phyloP scores from a whole-genome alignment of 23 red algal genomes.

The Gracilaria domingensis region DNA sequence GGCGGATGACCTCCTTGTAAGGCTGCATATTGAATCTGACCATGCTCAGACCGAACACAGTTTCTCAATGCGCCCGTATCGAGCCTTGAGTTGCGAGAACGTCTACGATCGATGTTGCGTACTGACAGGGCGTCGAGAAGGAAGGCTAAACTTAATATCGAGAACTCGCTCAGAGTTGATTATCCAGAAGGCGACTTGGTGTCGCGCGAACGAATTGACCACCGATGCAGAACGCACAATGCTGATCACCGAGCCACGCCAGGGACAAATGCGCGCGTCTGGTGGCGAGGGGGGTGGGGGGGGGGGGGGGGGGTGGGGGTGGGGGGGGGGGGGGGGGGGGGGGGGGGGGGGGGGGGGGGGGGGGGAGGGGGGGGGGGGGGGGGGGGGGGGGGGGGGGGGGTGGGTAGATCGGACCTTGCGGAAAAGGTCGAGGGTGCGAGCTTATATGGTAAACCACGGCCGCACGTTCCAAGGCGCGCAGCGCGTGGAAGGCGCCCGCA shows the following conservation, averaged over 20 bases:
- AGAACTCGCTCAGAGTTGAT: conserved; percentile 55
- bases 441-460: background rate
- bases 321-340: too few species aligned
- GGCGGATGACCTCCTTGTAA: conserved; percentile 21
- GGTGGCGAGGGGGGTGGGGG: conserved; percentile 72
- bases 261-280: conserved; percentile 60
- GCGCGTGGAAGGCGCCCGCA: too few species aligned
- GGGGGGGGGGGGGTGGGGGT: too few species aligned
- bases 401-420: conserved; percentile 87
- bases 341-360: too few species aligned
- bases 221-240: conserved; percentile 71
- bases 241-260: conserved; percentile 55
- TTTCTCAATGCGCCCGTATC: conserved; percentile 53
- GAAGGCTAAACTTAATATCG: conserved; percentile 74
- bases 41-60: conserved; percentile 50
- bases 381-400: too few species aligned
- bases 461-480: background rate
- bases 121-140: conserved; percentile 74
- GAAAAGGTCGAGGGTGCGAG: conserved; percentile 76
- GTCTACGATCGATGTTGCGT: conserved; percentile 78
- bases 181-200: conserved; percentile 75
- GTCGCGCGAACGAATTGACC: conserved; percentile 60
- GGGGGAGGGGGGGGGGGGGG: too few species aligned
- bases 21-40: conserved; percentile 37
- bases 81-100: conserved; percentile 68